Evolutionary conservation across 768 basidiomycete genomes (phyloP).

Genomic region (Pholiota conissans): DNA sequence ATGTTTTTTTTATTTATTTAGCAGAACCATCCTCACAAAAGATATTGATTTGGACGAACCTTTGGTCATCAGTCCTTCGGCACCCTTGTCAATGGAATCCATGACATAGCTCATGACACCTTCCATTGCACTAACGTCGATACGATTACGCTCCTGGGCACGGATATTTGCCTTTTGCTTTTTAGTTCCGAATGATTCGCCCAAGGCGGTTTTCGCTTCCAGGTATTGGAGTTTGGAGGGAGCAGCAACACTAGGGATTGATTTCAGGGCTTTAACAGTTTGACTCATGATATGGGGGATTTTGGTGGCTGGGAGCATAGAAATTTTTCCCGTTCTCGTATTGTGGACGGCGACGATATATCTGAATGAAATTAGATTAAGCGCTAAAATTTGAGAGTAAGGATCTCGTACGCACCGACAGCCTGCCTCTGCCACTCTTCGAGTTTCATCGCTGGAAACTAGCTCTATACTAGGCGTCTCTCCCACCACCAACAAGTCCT

Average conservation of each 20-base stretch:
- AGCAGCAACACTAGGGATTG: conserved; percentile 48
- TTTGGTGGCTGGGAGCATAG: conserved; percentile 65
- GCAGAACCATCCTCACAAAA: background rate
- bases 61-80: conserved; percentile 63
- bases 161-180: conserved; percentile 87
- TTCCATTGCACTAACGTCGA: conserved; percentile 88
- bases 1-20: too few species aligned
- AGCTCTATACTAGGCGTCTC: conserved; percentile 87
- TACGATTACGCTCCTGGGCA: conserved; percentile 84
- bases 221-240: conserved; percentile 53
- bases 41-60: conserved; percentile 43
- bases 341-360: conserved; percentile 87
- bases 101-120: conserved; percentile 80
- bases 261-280: conserved; percentile 84
- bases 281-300: conserved; percentile 69
- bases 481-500: conserved; percentile 63
- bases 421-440: conserved; percentile 49
- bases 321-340: conserved; percentile 69
- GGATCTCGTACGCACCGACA: conserved; percentile 57
- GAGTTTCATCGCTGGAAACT: conserved; percentile 59
- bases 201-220: conserved; percentile 74
- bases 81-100: conserved; percentile 77
- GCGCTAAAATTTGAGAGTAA: background rate
- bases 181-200: conserved; percentile 93
- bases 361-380: conserved; percentile 38